Percentiles rank a stretch among this genome's conserved stretches.
phyloP scores from a whole-genome alignment of 2,329 filamentous ascomycete genomes.

The Cladorrhinum sp. region DNA sequence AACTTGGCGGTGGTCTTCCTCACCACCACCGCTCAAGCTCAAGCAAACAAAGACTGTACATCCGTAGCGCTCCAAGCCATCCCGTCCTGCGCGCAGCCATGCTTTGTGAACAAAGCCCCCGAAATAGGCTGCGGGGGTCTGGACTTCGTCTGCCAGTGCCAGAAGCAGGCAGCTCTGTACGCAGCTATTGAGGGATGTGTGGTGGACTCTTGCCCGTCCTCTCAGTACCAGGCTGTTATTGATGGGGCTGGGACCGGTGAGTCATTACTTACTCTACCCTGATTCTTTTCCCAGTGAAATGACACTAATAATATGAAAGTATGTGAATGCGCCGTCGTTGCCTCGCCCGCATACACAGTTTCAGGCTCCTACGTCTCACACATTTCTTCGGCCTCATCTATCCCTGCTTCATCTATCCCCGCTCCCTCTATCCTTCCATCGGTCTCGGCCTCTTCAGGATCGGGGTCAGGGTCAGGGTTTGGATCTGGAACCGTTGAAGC shows the following conservation, averaged over 20 bases:
- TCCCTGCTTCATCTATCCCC: no score
- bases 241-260: conserved; percentile 31
- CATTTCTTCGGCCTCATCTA: not conserved
- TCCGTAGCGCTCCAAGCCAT: conserved; percentile 29
- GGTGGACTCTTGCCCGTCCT: conserved; percentile 25
- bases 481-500: not conserved
- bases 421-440: not conserved
- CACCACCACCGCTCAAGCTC: not conserved
- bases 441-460: not conserved
- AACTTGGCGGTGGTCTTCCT: conserved; percentile 7
- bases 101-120: conserved; percentile 32
- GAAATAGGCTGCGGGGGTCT: conserved; percentile 31
- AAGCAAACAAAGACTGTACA: conserved; percentile 23
- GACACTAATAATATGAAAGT: not conserved
- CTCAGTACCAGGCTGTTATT: conserved; percentile 32
- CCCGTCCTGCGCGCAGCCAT: conserved; percentile 33
- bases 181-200: conserved; percentile 35
- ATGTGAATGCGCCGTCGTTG: not conserved
- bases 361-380: not conserved
- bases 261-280: conserved; percentile 3
- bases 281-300: not conserved
- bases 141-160: conserved; percentile 35
- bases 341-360: not conserved
- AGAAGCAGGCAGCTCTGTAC: conserved; percentile 30
- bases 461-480: not conserved